phyloP scores from a whole-genome alignment of 352 stramenopile species.

The Pythium rishiriense region DNA sequence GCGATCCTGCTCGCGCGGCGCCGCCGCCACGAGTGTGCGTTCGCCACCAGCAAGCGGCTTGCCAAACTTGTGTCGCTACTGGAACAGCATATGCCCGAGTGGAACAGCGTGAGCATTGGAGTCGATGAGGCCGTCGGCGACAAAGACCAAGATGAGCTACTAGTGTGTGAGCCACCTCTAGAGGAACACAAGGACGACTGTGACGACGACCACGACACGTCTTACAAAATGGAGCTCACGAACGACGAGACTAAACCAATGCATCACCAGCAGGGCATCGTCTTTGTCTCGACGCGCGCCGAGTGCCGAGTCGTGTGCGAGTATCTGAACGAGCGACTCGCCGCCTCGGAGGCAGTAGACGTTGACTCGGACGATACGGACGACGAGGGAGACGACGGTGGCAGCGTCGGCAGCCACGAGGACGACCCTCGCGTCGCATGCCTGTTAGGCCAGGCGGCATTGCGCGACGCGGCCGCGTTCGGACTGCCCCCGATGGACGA shows the following conservation, averaged over 20 bases:
- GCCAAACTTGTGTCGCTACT: conserved; percentile 62
- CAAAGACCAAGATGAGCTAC: not conserved
- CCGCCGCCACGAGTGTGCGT: conserved; percentile 36
- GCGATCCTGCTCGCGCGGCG: conserved; percentile 42
- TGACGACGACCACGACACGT: not conserved
- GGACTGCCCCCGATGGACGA: conserved; percentile 59
- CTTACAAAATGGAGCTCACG: not conserved
- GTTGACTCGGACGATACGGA: conserved; percentile 13
- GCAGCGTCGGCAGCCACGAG: not conserved
- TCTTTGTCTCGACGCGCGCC: conserved; percentile 84
- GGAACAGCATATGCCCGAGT: conserved; percentile 9
- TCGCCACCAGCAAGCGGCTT: conserved; percentile 56
- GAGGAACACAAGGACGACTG: not conserved
- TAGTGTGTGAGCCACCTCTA: too few relatives aligned
- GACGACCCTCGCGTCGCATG: conserved; percentile 46
- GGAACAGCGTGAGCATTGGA: not conserved
- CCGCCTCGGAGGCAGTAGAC: not conserved
- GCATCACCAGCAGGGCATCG: conserved; percentile 40
- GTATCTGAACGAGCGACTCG: conserved; percentile 73
- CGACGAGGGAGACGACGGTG: not conserved
- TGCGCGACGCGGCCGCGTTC: conserved; percentile 60
- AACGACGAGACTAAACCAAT: not conserved
- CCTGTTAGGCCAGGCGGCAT: conserved; percentile 55
- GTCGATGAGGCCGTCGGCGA: not conserved
- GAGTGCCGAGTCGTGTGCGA: conserved; percentile 80